A percentile compares a stretch with the other conserved stretches of the same genome.
These are phyloP conservation scores for Bauhinia variegata DNA, from an alignment of 306 rosid species.

Conservation along the genomic window DNA sequence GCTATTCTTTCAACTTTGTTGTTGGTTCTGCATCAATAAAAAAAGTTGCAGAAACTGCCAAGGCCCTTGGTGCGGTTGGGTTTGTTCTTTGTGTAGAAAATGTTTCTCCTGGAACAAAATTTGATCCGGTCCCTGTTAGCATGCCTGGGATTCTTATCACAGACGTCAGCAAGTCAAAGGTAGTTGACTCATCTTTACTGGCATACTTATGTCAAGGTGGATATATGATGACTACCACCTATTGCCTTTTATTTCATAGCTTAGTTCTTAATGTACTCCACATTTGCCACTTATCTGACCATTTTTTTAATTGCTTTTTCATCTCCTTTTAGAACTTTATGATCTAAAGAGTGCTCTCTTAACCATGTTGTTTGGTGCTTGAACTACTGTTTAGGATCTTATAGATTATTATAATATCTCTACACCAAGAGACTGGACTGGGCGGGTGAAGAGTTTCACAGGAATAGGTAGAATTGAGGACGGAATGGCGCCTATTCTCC, in stretches of 20 bases:
- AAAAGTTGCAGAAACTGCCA: constrained; percentile 90
- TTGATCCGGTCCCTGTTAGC: constrained; percentile 93
- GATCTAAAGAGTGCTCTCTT: constrained; percentile 18
- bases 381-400: constrained; percentile 68
- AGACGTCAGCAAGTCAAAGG: constrained; percentile 83
- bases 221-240: constrained; percentile 19
- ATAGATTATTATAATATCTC: constrained; percentile 83
- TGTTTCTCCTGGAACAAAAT: constrained; percentile 87
- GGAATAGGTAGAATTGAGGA: constrained; percentile 86
- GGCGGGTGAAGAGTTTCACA: constrained; percentile 86
- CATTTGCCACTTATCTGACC: constrained; percentile 23
- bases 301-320: neutral
- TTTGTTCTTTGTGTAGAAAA: constrained; percentile 97
- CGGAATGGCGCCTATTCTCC: constrained; percentile 87
- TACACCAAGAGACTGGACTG: constrained; percentile 97
- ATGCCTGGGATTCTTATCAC: constrained; percentile 89
- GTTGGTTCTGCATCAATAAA: constrained; percentile 83
- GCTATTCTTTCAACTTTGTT: constrained; percentile 96
- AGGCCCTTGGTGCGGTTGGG: constrained; percentile 93
- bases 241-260: constrained; percentile 12
- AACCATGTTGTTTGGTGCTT: constrained; percentile 35
- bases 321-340: constrained; percentile 20
- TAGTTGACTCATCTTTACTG: constrained; percentile 40
- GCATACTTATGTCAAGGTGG: constrained; percentile 7
- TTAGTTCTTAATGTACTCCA: constrained; percentile 4